phyloP scores from a whole-genome alignment of 768 basidiomycete species.

The Rhodotorula sphaerocarpa region DNA sequence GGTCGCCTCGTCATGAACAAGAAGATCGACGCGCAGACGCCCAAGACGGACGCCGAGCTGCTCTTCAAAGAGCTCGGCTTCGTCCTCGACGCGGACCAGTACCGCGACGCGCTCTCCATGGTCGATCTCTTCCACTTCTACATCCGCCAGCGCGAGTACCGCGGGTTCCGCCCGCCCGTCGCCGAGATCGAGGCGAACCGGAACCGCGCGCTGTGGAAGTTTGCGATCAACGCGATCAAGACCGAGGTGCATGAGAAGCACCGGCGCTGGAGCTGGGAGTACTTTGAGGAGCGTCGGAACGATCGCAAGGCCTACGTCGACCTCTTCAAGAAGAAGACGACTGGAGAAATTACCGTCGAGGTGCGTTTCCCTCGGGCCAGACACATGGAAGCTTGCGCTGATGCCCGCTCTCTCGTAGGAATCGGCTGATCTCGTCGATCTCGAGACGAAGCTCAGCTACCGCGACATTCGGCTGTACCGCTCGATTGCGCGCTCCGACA shows the following conservation, averaged over 20 bases:
- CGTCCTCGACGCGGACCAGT: slow-evolving; percentile 84
- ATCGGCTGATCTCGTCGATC: slow-evolving; percentile 48
- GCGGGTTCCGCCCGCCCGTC: slow-evolving; percentile 64
- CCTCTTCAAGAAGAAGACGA: slow-evolving; percentile 66
- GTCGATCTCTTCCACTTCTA: slow-evolving; percentile 97
- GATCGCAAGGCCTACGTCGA: slow-evolving; percentile 76
- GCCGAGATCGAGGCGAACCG: slow-evolving; percentile 55
- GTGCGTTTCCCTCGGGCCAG: slow-evolving; percentile 46
- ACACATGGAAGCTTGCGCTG: slow-evolving; percentile 37
- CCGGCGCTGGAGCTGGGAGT: slow-evolving; percentile 82
- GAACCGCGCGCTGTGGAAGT: slow-evolving; percentile 62
- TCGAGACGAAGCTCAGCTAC: slow-evolving; percentile 79
- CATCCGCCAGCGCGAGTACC: slow-evolving; percentile 70
- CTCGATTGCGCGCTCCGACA: slow-evolving; percentile 78
- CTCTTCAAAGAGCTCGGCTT: slow-evolving; percentile 89
- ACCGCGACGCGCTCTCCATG: slow-evolving; percentile 82
- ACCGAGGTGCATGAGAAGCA: slow-evolving; percentile 73
- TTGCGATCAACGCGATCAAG: slow-evolving; percentile 70
- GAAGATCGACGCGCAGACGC: slow-evolving; percentile 60
- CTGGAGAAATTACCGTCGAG: slow-evolving; percentile 51
- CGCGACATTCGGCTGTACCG: slow-evolving; percentile 96
- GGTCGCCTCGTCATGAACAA: slow-evolving; percentile 82
- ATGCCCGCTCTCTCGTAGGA: slow-evolving; percentile 16
- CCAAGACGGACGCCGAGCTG: slow-evolving; percentile 77
- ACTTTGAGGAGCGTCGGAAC: slow-evolving; percentile 78